These are phyloP conservation scores for Chalciporus chontae DNA, from an alignment of 768 basidiomycete genomes.

Conservation along the genomic window DNA sequence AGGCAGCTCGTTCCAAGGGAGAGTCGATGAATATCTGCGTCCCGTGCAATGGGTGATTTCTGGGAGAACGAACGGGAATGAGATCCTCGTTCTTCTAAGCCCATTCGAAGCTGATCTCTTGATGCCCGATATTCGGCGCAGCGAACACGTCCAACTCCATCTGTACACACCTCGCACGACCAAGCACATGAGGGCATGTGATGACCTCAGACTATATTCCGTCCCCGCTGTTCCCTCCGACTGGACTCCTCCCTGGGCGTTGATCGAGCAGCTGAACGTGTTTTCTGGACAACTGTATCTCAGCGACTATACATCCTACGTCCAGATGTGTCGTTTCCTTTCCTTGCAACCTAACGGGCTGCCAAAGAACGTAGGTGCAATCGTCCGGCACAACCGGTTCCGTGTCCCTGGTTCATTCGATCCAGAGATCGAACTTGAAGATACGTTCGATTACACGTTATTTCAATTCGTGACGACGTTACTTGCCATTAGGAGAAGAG, in stretches of 20 bases:
- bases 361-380: too few species aligned
- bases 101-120: slow-evolving; percentile 36
- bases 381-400: too few species aligned
- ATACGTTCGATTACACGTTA: too few species aligned
- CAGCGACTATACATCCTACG: slow-evolving; percentile 18
- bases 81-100: slow-evolving; percentile 32
- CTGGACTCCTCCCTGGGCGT: neutral
- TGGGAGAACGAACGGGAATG: neutral
- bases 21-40: slow-evolving; percentile 13
- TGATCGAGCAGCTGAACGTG: slow-evolving; percentile 24
- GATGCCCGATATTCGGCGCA: slow-evolving; percentile 34
- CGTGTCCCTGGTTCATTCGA: too few species aligned
- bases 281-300: slow-evolving; percentile 31
- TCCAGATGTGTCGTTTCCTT: slow-evolving; percentile 20
- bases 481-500: slow-evolving; percentile 33
- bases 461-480: slow-evolving; percentile 13
- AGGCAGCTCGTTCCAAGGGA: neutral
- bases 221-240: slow-evolving; percentile 5
- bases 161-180: slow-evolving; percentile 38
- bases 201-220: slow-evolving; percentile 21
- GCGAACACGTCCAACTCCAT: slow-evolving; percentile 35
- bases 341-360: slow-evolving; percentile 13
- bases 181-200: slow-evolving; percentile 33
- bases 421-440: too few species aligned
- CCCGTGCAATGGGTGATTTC: slow-evolving; percentile 25